Evolutionary conservation across 805 yeast genomes (phyloP).

Genomic region (Hanseniaspora nectarophila): DNA sequence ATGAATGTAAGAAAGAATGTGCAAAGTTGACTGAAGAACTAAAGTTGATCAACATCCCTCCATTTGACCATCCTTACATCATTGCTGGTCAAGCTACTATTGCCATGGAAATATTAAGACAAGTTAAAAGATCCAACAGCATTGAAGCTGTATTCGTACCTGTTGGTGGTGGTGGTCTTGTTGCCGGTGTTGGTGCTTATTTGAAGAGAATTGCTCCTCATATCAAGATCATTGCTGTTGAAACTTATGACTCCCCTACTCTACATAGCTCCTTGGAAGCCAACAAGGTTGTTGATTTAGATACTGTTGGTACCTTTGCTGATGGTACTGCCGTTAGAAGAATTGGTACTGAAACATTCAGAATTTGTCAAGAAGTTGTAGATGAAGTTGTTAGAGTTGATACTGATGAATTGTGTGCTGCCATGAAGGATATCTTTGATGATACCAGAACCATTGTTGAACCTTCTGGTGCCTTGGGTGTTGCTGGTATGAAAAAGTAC

Average conservation of each 20-base stretch:
- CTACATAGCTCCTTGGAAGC: constrained; percentile 55
- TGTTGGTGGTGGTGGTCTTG: constrained; percentile 94
- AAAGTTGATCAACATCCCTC: constrained; percentile 85
- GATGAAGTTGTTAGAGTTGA: constrained; percentile 78
- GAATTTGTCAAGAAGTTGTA: constrained; percentile 63
- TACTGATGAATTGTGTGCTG: constrained; percentile 94
- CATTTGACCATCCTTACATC: constrained; percentile 94
- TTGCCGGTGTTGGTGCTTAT: constrained; percentile 84
- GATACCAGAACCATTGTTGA: constrained; percentile 90
- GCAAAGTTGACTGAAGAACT: constrained; percentile 53
- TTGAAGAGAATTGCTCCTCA: constrained; percentile 95
- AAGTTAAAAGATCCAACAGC: constrained; percentile 49
- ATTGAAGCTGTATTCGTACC: constrained; percentile 82
- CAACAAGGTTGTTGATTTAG: constrained; percentile 44
- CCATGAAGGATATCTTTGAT: constrained; percentile 90
- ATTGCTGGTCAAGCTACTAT: constrained; percentile 99
- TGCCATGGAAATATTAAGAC: constrained; percentile 85
- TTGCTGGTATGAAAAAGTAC: constrained; percentile 87
- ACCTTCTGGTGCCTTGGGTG: constrained; percentile 94
- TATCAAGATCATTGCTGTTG: constrained; percentile 88
- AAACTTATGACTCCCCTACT: constrained; percentile 93
- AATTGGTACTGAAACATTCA: constrained; percentile 83
- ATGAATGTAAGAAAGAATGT: constrained; percentile 88
- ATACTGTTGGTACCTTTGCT: constrained; percentile 87
- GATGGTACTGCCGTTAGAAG: constrained; percentile 95